These are phyloP conservation scores for Metschnikowia shivogae DNA, from an alignment of 805 yeast genomes.

Conservation along the genomic window DNA sequence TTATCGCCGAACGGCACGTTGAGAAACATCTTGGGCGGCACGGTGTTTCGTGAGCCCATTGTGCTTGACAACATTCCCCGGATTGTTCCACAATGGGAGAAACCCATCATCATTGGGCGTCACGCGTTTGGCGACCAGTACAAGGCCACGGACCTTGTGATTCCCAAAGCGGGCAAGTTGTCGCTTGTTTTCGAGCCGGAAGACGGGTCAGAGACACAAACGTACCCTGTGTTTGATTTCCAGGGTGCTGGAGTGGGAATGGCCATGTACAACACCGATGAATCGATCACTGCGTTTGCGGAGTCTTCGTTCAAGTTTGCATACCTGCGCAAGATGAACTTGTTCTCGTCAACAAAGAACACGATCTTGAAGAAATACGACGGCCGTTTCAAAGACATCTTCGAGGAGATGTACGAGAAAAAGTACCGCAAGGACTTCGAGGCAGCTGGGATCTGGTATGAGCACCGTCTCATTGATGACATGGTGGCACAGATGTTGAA, in stretches of 20 bases:
- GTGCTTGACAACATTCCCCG: conserved; percentile 76
- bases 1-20: conserved; percentile 82
- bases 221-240: conserved; percentile 55
- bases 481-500: conserved; percentile 89
- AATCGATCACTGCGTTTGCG: conserved; percentile 72
- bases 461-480: conserved; percentile 80
- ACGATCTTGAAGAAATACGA: conserved; percentile 79
- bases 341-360: conserved; percentile 72
- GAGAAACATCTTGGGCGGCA: conserved; percentile 76
- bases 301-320: conserved; percentile 78
- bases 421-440: conserved; percentile 58
- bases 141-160: conserved; percentile 70
- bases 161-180: conserved; percentile 63
- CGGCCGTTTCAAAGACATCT: conserved; percentile 78
- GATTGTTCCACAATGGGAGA: conserved; percentile 73
- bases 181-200: conserved; percentile 65
- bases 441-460: conserved; percentile 60
- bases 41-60: conserved; percentile 82
- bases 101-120: conserved; percentile 81
- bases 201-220: conserved; percentile 47
- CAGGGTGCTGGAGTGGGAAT: conserved; percentile 69
- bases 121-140: conserved; percentile 85
- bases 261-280: conserved; percentile 82
- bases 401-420: conserved; percentile 60
- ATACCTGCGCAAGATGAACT: conserved; percentile 54